Conservation (phyloP, 2,329 filamentous ascomycete species). For the Xylaria sp. region DNA sequence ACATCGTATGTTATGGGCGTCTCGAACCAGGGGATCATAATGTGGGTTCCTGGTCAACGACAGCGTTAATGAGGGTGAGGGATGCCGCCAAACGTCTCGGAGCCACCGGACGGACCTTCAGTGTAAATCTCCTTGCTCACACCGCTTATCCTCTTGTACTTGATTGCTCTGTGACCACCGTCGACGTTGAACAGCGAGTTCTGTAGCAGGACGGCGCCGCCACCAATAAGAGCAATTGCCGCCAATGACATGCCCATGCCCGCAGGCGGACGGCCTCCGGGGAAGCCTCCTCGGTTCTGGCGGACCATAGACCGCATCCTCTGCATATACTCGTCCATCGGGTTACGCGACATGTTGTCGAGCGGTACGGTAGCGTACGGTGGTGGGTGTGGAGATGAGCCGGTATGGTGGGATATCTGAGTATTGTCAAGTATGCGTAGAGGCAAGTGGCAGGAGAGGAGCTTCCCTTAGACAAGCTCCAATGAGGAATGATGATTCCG, state of each 20-base stretch:
- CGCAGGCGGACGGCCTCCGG: conserved; percentile 56
- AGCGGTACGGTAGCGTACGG: conserved; percentile 5
- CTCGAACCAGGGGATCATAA: conserved; percentile 96
- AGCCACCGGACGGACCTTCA: conserved; percentile 73
- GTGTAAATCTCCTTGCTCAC: conserved; percentile 95
- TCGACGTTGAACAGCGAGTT: conserved; percentile 85
- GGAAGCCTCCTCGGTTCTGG: conserved; percentile 52
- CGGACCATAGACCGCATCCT: conserved; percentile 45
- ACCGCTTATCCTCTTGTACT: conserved; percentile 92
- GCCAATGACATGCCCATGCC: conserved; percentile 55
- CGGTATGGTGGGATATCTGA: conserved; percentile 15
- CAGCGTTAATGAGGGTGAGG: conserved; percentile 35
- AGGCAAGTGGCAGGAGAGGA: conserved; percentile 26
- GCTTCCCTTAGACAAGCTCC: conserved; percentile 25
- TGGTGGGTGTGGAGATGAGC: conserved; percentile 6
- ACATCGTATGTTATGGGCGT: conserved; percentile 97
- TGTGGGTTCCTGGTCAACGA: conserved; percentile 77
- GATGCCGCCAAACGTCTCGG: conserved; percentile 4
- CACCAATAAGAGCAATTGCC: conserved; percentile 58
- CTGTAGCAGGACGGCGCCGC: conserved; percentile 64
- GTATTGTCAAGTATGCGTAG: background rate
- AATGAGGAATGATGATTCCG: conserved; percentile 28
- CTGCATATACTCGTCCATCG: conserved; percentile 48
- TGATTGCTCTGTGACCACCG: conserved; percentile 98
- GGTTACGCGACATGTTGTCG: conserved; percentile 49